Evolutionary conservation across 2,329 filamentous ascomycete genomes (phyloP), one percentile per base, ranked within the genome.

Genomic region (Alternaria solani): DNA sequence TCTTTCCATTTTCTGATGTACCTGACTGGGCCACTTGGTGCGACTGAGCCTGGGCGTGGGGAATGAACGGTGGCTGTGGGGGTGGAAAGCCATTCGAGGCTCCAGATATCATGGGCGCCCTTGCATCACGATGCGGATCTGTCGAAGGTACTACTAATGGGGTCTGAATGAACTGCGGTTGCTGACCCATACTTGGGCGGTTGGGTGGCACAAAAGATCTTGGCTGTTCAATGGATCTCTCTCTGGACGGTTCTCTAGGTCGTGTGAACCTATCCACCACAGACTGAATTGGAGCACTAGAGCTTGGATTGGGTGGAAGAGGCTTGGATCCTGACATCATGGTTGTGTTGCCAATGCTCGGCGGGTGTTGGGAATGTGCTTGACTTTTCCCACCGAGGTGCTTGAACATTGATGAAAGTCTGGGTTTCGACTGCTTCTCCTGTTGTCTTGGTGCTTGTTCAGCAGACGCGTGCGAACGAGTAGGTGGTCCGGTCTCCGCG

Each of bases 341-440:
- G 8, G 44, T 20, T 16, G 38, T 47, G 47, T 42, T 64, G 12
- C 52, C 48, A n/a, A 52, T 28, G 30, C 39, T 63, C 3, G 63
- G 23, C 6, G 38, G 23, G 32, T 63, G 56, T 48, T 68, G 64
- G 6, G 52, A 47, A 36, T 60, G 65, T 25, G 62, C 44, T 34
- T 68, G 66, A 18, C 62, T 57, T 51, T 73, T 74, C 46, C 70
- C 67, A 41, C 64, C 74, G 25, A 77, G 55, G 16, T 57, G 64
- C 63, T 84, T 86, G 63, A 87, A 83, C n/a, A 87, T 68, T n/a
- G 71, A 74, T 16, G 71, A 65, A n/a, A 77, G 42, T 30, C 69
- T 74, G 20, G 71, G 70, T 25, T 68, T 72, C 0, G 66, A 63
- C 8, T 68, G 28, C 56, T 76, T 75, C 25, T 71, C 70, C 14